Conservation (phyloP, 805 yeast genomes). For the Yarrowia deformans region DNA sequence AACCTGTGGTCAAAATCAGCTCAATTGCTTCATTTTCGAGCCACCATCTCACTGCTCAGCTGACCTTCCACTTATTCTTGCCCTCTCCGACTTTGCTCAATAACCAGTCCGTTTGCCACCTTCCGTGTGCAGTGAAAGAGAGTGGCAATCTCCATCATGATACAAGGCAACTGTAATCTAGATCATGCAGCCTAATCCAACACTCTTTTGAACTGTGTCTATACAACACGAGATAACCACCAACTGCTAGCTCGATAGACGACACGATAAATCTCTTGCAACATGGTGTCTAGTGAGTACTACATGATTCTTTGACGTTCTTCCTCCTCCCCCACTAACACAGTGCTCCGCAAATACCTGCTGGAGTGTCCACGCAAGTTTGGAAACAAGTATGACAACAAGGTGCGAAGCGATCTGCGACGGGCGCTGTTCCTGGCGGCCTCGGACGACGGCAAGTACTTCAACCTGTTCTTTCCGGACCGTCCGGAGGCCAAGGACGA, state of each 20-base stretch:
- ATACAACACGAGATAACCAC: too few relatives aligned
- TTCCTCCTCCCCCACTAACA: background rate
- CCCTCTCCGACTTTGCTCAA: too few relatives aligned
- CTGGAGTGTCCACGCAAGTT: constrained; percentile 48
- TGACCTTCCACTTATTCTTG: too few relatives aligned
- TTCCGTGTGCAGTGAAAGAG: too few relatives aligned
- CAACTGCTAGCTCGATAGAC: background rate
- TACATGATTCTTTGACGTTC: too few relatives aligned
- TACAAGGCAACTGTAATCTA: background rate
- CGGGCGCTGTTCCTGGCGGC: constrained; percentile 56
- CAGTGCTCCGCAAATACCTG: constrained; percentile 44
- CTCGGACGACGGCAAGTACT: constrained; percentile 54
- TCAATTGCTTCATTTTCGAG: too few relatives aligned
- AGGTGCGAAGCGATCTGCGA: constrained; percentile 49
- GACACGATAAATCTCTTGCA: background rate
- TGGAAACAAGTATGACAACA: constrained; percentile 45
- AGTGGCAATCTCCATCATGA: too few relatives aligned
- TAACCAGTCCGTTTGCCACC: too few relatives aligned
- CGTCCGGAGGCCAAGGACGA: constrained; percentile 42
- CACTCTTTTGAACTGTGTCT: background rate
- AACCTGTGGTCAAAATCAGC: too few relatives aligned
- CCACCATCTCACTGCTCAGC: too few relatives aligned
- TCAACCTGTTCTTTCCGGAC: constrained; percentile 53
- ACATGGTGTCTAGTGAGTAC: constrained; percentile 37
- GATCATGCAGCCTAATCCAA: constrained; percentile 2